These are phyloP conservation scores for Fusarium sp. DNA, from an alignment of 2,329 filamentous ascomycete genomes.

Conservation along the genomic window DNA sequence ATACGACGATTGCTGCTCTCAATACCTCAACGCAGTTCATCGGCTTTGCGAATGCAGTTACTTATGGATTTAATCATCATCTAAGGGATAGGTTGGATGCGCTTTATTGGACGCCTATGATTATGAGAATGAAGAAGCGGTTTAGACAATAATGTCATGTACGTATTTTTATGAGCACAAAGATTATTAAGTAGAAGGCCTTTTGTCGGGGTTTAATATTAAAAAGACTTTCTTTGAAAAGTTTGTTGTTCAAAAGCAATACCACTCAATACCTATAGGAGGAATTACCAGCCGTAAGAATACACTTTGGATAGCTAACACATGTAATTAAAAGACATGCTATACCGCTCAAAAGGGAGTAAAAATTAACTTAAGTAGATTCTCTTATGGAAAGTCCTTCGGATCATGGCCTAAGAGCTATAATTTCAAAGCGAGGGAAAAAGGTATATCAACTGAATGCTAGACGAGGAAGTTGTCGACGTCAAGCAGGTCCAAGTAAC, in stretches of 20 bases:
- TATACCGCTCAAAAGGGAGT: background rate
- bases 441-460: background rate
- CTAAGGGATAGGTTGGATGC: constrained; percentile 28
- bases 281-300: background rate
- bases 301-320: background rate
- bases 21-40: constrained; percentile 38
- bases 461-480: constrained; percentile 15
- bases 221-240: background rate
- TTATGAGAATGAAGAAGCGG: constrained; percentile 24
- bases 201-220: background rate
- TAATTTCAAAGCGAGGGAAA: background rate
- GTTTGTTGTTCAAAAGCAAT: background rate
- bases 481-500: constrained; percentile 17
- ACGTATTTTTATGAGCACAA: background rate
- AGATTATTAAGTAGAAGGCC: background rate
- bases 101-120: constrained; percentile 24
- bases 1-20: constrained; percentile 22
- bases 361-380: background rate
- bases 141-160: constrained; percentile 5
- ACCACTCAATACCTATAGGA: background rate
- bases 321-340: background rate
- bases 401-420: background rate
- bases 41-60: constrained; percentile 35
- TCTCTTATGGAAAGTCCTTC: background rate
- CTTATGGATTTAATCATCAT: constrained; percentile 41